Evolutionary conservation across 208 protist species (phyloP).

Genomic region (Acanthamoeba sp.): DNA sequence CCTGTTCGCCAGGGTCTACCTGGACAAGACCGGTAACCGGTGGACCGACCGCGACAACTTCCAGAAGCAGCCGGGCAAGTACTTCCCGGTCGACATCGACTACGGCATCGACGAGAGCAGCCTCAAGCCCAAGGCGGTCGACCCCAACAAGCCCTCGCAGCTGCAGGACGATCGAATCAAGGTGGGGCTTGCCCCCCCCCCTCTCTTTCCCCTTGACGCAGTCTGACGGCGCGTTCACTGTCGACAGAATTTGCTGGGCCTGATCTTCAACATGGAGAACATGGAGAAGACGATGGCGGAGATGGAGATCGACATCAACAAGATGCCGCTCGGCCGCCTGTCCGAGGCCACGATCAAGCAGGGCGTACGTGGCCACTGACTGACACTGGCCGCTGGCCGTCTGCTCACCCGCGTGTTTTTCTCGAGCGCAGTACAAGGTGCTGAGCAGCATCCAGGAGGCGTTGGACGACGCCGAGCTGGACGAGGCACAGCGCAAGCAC

Average conservation of each 20-base stretch:
- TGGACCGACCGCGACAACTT: constrained; percentile 69
- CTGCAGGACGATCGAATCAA: not conserved
- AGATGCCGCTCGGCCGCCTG: constrained; percentile 81
- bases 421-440: constrained; percentile 56
- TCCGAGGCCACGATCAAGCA: constrained; percentile 48
- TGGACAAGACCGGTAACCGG: constrained; percentile 77
- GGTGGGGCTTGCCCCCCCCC: too few relatives aligned
- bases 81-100: constrained; percentile 4
- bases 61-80: constrained; percentile 68
- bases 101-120: constrained; percentile 7
- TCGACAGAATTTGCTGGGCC: constrained; percentile 30
- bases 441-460: constrained; percentile 71
- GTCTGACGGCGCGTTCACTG: too few relatives aligned
- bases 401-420: too few relatives aligned
- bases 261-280: constrained; percentile 73
- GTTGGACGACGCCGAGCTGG: constrained; percentile 27
- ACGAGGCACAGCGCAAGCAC: not conserved
- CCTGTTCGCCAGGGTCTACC: not conserved
- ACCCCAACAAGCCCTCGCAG: constrained; percentile 8
- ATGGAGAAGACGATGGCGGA: constrained; percentile 72
- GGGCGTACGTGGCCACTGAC: constrained; percentile 2
- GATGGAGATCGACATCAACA: constrained; percentile 80
- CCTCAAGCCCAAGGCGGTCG: not conserved
- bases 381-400: not conserved
- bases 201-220: too few relatives aligned